Evolutionary conservation across 148 eudicot genomes (phyloP), one percentile per base, ranked within the genome.

Genomic region (Salicornia ramosissima): DNA sequence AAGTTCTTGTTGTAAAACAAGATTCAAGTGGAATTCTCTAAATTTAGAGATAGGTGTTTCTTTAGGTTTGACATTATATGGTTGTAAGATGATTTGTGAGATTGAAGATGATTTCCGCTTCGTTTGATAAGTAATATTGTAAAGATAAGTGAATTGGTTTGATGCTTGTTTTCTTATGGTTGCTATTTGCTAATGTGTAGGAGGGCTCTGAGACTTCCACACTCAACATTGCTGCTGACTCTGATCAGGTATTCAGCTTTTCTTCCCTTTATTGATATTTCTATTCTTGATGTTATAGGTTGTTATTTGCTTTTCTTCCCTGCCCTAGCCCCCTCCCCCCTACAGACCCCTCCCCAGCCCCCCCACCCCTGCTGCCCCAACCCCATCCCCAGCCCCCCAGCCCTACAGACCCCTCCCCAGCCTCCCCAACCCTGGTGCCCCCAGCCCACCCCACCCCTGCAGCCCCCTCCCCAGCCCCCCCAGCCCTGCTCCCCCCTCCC

Each of bases 201-300:
- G 81, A 18, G 24, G 78, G 46, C 62, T 50, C 77, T 14, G 71
- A 50, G 39, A 71, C 86, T 74, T 71, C 81, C 6, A n/a, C 71
- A 39, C 71, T 83, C 72, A 49, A 76, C 76, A 72, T 83, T 30
- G 75, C 73, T 53, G 80, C 71, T 50, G 86, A 83, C 19, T 54
- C 79, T 65, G 76, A 76, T 10, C 69, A 83, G 86, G 86, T 80
- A 75, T 42, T 34, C 25, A 39, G 57, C 74, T 43, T 36, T 54
- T 50, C 40, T 62, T 60, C 40, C 8, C 40, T 8, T 36, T 8
- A 36, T 36, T 36, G 8, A 4, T 36, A n/a, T 36, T n/a, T 3
- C 40, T 36, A 45, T 45, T 45, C 2, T 33, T 59, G 40, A n/a
- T n/a, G n/a, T n/a, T n/a, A n/a, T n/a, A n/a, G n/a, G n/a, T n/a